Conservation (phyloP, 495 filamentous ascomycete genomes). For the Rhypophila decipiens region DNA sequence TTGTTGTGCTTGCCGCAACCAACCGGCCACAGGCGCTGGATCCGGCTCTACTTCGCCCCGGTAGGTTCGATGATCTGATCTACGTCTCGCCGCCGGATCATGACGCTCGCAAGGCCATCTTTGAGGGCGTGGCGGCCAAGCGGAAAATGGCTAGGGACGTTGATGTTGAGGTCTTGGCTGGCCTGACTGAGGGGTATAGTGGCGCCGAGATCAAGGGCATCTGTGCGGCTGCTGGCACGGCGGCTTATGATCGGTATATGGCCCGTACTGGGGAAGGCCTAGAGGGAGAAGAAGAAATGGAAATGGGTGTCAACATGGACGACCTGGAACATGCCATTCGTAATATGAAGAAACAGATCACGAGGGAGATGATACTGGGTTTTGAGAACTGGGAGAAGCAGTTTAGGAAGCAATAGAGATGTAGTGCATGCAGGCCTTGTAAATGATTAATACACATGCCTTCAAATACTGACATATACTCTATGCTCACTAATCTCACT, state of each 20-base stretch:
- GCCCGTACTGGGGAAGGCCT: background rate
- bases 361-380: constrained; percentile 52
- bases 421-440: no score
- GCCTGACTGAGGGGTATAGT: constrained; percentile 70
- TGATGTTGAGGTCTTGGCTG: constrained; percentile 58
- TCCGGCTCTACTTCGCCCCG: constrained; percentile 78
- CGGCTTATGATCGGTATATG: constrained; percentile 32
- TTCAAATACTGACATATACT: no score
- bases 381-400: constrained; percentile 60
- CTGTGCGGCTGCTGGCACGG: constrained; percentile 47
- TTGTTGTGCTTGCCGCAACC: constrained; percentile 89
- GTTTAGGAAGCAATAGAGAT: constrained; percentile 34
- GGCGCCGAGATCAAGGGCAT: constrained; percentile 85
- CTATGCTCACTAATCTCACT: no score
- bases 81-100: constrained; percentile 82
- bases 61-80: constrained; percentile 81
- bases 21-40: constrained; percentile 88
- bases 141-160: constrained; percentile 58
- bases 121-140: constrained; percentile 52
- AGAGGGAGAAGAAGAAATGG: constrained; percentile 17
- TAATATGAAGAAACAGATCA: constrained; percentile 62
- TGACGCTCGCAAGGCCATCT: constrained; percentile 69
- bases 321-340: constrained; percentile 60
- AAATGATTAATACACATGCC: no score
- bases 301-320: constrained; percentile 48